These are phyloP conservation scores for Spathaspora girioi DNA, from an alignment of 805 yeast species.

Conservation along the genomic window DNA sequence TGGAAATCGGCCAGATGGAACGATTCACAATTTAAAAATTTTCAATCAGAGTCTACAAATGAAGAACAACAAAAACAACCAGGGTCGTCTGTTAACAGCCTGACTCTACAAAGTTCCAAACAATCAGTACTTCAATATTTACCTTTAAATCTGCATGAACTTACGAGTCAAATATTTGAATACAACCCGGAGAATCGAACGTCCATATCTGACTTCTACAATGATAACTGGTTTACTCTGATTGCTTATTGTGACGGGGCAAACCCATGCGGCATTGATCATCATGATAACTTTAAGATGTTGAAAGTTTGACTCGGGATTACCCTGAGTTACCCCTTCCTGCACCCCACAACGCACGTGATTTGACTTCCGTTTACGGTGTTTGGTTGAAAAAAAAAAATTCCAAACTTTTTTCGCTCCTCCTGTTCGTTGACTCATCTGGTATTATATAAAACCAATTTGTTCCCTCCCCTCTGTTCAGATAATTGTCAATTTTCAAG, in stretches of 20 bases:
- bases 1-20: constrained; percentile 44
- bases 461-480: neutral
- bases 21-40: constrained; percentile 19
- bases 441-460: neutral
- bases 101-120: neutral
- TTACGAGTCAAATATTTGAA: constrained; percentile 9
- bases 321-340: neutral
- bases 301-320: neutral
- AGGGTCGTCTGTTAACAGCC: neutral
- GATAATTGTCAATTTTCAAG: too few relatives aligned
- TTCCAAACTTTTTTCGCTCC: neutral
- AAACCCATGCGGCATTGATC: constrained; percentile 6
- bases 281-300: neutral
- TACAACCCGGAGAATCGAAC: constrained; percentile 7
- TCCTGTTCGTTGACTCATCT: neutral
- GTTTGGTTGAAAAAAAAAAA: neutral
- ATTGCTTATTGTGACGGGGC: constrained; percentile 8
- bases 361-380: neutral
- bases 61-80: too few relatives aligned
- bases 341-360: neutral
- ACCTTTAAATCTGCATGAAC: constrained; percentile 6
- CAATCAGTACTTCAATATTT: constrained; percentile 6
- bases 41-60: neutral
- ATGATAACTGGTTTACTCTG: constrained; percentile 9
- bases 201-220: constrained; percentile 5